Evolutionary conservation across 306 rosid species (phyloP), one percentile per base, ranked within the genome.

Genomic region (Adenanthera pavonina): DNA sequence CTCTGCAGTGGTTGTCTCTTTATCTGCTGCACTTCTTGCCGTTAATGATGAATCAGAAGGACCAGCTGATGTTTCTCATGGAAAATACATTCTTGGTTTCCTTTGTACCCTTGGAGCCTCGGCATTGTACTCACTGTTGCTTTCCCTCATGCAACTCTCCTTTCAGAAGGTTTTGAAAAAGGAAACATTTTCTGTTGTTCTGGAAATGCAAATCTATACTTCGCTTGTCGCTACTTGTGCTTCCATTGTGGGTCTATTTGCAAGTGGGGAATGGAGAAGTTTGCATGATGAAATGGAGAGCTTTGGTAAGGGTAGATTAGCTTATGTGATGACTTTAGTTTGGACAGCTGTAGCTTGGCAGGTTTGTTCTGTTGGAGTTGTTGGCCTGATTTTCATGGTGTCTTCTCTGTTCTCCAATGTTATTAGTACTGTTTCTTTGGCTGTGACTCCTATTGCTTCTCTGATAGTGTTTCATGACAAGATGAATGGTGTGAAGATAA

Each of bases 391-490:
- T 57, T 95, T 93, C 65, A 69, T 91, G 65, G 97, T 91, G 33
- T 92, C 99, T 68, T 90, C 99, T 49, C 93, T 95, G 33, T 95
- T 90, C 89, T 95, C 99, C 3, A 95, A 95, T 77, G 97, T 92
- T 25, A 95, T 95, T 36, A 95, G 99, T 72, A 95, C 97, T 4
- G 80, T 90, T 59, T 91, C 99, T 51, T 83, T 95, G 84, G 97
- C 97, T 56, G 84, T 93, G 47, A 95, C 99, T 49, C 99, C 97
- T 14, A 83, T 95, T 56, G 97, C 94, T 54, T 80, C 97, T 51
- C 84, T 95, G 75, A 82, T 95, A 67, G 86, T 89, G 69, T 93
- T 95, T 78, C 95, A 88, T 80, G 99, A 95, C 84, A 84, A 81
- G 69, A 91, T 95, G 97, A 93, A 90, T 74, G 97, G 97, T 2